Conservation (phyloP, 2,329 filamentous ascomycete genomes). For the Hypomyces perniciosus region DNA sequence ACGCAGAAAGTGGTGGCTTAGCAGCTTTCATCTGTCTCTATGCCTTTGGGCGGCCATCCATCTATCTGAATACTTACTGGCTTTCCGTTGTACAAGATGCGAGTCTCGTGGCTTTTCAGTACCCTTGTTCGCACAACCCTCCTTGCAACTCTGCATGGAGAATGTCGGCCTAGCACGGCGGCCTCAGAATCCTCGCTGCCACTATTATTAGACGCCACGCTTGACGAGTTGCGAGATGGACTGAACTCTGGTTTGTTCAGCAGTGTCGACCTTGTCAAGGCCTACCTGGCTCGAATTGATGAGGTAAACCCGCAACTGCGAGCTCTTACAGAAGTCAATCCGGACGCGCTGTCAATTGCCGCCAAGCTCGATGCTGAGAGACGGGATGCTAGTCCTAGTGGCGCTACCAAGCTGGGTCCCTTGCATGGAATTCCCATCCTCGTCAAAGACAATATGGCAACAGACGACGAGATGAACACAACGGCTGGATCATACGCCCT, state of each 20-base stretch:
- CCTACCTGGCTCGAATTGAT: constrained; percentile 27
- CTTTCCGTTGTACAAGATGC: no score
- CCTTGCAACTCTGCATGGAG: neutral
- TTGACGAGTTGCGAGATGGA: constrained; percentile 17
- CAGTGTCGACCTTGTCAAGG: constrained; percentile 28
- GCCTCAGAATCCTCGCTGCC: neutral
- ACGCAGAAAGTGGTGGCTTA: no score
- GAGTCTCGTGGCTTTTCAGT: neutral
- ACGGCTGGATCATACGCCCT: constrained; percentile 52
- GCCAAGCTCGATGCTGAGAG: constrained; percentile 21
- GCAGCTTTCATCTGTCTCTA: no score
- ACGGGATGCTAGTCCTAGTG: neutral
- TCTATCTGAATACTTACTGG: no score
- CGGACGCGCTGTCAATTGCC: constrained; percentile 28
- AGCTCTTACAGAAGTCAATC: constrained; percentile 29
- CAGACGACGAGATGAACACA: constrained; percentile 51
- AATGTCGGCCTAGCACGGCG: neutral
- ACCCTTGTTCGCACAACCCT: neutral
- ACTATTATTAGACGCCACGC: neutral
- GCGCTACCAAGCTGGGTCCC: constrained; percentile 25
- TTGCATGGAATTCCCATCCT: constrained; percentile 58
- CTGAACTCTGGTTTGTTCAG: constrained; percentile 25
- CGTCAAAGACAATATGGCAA: constrained; percentile 60
- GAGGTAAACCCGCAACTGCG: constrained; percentile 24
- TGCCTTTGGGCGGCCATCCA: no score